A percentile compares a stretch with the other conserved stretches of the same genome.
These are phyloP conservation scores for Ramaria rubella DNA, from an alignment of 768 basidiomycete species.

Conservation along the genomic window DNA sequence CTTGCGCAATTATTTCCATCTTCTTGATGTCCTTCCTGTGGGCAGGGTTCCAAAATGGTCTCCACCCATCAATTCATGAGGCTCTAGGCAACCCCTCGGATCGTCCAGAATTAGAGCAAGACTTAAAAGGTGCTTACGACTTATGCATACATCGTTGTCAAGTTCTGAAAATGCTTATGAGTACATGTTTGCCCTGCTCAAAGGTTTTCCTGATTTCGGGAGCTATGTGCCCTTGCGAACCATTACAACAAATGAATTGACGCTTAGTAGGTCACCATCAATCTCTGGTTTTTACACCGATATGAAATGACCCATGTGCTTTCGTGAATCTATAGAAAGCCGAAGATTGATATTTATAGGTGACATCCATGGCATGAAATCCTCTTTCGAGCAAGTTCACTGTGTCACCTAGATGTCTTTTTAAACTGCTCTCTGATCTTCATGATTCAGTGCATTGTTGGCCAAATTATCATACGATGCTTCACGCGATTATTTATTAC, in stretches of 20 bases:
- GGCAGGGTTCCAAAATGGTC: background rate
- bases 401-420: background rate
- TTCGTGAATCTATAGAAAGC: background rate
- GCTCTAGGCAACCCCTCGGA: background rate
- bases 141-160: too few relatives aligned
- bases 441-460: constrained; percentile 51
- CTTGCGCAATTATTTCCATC: background rate
- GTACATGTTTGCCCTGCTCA: too few relatives aligned
- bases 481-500: constrained; percentile 61
- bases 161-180: too few relatives aligned
- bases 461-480: constrained; percentile 53
- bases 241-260: background rate
- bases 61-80: background rate
- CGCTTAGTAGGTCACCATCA: background rate
- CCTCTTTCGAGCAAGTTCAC: constrained; percentile 53
- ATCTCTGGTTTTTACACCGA: background rate
- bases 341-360: constrained; percentile 70
- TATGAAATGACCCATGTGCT: background rate
- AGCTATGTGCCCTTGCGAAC: background rate
- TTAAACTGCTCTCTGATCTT: constrained; percentile 5
- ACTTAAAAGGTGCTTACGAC: background rate
- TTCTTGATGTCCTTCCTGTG: background rate
- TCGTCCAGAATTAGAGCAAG: background rate
- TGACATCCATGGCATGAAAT: constrained; percentile 81
- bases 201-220: background rate